These are phyloP conservation scores for Eimeria sp. DNA, from an alignment of 169 alveolate species.

Conservation along the genomic window DNA sequence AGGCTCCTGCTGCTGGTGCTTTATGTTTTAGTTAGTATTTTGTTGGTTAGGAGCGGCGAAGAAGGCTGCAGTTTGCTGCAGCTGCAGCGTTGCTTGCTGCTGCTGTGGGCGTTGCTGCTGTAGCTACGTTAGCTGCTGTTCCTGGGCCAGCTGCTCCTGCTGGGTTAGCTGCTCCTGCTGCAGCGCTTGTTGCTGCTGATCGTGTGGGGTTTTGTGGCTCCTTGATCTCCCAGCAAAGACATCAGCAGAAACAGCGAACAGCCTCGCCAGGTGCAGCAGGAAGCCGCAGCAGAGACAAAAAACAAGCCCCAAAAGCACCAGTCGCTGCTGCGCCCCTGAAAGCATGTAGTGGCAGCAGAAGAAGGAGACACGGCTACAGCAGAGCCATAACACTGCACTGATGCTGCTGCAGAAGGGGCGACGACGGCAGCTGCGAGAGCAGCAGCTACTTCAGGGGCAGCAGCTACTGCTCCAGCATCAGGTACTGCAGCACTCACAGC, in stretches of 20 bases:
- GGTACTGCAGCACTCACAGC: background rate
- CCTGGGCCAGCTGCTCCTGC: background rate
- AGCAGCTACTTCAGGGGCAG: background rate
- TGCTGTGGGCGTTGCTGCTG: background rate
- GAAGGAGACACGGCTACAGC: background rate
- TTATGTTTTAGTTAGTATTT: background rate
- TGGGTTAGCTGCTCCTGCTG: conserved; percentile 18
- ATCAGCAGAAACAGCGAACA: background rate
- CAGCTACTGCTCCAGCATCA: background rate
- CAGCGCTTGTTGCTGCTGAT: background rate
- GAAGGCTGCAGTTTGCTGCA: background rate
- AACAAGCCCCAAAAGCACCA: conserved; percentile 44
- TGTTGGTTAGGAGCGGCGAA: background rate
- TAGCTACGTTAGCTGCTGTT: background rate
- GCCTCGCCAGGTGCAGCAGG: conserved; percentile 63
- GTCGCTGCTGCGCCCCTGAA: conserved; percentile 38
- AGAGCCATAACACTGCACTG: background rate
- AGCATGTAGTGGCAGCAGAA: conserved; percentile 7
- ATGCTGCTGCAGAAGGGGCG: background rate
- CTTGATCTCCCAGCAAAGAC: background rate
- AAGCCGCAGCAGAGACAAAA: conserved; percentile 29
- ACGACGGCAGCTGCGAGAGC: background rate
- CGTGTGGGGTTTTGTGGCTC: background rate
- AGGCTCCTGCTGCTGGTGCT: too few relatives aligned
- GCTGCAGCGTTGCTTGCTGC: conserved; percentile 27